Evolutionary conservation across 176 grass and related monocot species (phyloP).

Genomic region (Eragrostis nindensis): DNA sequence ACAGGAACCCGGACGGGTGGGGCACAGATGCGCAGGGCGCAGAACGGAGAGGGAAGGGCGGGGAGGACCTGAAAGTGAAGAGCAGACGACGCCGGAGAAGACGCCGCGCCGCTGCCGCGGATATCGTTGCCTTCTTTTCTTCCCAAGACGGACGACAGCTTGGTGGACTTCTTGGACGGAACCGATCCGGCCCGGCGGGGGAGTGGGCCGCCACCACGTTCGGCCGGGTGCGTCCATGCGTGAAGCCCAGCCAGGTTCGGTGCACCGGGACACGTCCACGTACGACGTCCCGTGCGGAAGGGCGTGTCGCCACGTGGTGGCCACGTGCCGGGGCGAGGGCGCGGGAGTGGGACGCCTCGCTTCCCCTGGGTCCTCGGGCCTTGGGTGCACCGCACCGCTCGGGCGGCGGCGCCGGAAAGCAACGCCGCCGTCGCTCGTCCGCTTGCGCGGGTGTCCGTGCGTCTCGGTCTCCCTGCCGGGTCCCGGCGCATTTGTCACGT

Average conservation of each 20-base stretch:
- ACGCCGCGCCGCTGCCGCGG: not conserved
- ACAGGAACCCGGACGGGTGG: not conserved
- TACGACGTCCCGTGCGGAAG: not conserved
- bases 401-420: not conserved
- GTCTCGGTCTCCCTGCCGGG: not conserved
- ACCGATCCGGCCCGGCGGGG: not conserved
- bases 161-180: not conserved
- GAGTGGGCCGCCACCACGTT: conserved; percentile 6
- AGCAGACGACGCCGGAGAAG: no score
- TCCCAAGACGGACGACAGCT: no score
- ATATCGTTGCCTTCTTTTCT: not conserved
- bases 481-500: not conserved
- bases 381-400: not conserved
- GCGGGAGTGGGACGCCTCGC: not conserved
- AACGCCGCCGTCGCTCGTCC: not conserved
- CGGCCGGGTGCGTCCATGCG: not conserved
- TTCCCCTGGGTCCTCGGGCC: not conserved
- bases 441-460: not conserved
- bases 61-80: not conserved
- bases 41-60: not conserved
- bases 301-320: not conserved
- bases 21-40: not conserved
- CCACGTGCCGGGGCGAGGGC: not conserved
- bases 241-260: not conserved
- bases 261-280: not conserved